Percentiles rank a stretch among this genome's conserved stretches.
phyloP scores from a whole-genome alignment of 768 basidiomycete genomes.

The Galerina marginata region DNA sequence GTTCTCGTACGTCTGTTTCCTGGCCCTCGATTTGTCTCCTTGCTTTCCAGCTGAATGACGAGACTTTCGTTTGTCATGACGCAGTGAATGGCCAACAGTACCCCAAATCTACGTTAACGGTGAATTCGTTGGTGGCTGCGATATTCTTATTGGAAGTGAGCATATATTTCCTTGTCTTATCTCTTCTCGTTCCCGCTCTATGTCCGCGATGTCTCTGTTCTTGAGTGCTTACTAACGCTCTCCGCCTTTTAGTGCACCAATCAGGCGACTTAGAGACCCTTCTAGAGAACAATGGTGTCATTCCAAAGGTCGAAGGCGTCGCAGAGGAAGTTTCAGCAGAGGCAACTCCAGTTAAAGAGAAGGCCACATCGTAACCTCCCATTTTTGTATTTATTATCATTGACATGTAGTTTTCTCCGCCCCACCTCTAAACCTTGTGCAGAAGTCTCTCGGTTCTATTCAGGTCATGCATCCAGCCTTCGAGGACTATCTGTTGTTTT shows the following conservation, averaged over 20 bases:
- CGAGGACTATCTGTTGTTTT: no score
- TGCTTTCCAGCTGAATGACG: neutral
- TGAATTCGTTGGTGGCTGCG: slow-evolving; percentile 96
- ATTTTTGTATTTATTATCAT: neutral
- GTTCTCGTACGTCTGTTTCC: slow-evolving; percentile 76
- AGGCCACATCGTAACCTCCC: slow-evolving; percentile 5
- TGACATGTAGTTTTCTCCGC: no score
- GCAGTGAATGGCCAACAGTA: slow-evolving; percentile 96
- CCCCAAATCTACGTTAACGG: slow-evolving; percentile 95
- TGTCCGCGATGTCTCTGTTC: neutral
- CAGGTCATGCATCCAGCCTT: no score
- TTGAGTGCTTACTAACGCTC: neutral
- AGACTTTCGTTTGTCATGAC: neutral
- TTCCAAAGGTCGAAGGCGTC: slow-evolving; percentile 51
- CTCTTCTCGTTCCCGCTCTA: neutral
- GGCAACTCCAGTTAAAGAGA: neutral
- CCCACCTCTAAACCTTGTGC: no score
- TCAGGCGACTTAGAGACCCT: slow-evolving; percentile 90
- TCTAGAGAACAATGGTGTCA: slow-evolving; percentile 71
- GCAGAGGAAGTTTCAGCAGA: neutral
- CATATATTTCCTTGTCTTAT: slow-evolving; percentile 26
- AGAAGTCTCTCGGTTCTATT: no score
- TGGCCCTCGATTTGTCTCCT: neutral
- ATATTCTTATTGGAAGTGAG: slow-evolving; percentile 90
- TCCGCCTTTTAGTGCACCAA: slow-evolving; percentile 79